Evolutionary conservation across 208 protist species (phyloP), one percentile per base, ranked within the genome.

Genomic region (Endotrypanum monterogeii): DNA sequence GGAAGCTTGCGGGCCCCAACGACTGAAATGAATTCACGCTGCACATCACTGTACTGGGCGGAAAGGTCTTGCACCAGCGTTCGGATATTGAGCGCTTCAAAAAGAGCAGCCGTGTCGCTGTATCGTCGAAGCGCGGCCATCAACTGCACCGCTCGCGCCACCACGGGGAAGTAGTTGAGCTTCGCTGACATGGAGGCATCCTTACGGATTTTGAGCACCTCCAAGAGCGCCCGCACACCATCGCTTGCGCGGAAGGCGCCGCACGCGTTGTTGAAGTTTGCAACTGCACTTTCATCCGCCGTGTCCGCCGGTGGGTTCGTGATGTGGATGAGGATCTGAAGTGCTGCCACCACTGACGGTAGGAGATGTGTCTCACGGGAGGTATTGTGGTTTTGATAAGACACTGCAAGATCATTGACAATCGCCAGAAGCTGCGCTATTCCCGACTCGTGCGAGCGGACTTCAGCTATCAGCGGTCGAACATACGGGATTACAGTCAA

Each of bases 61-160:
- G 90, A 75, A 12, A 97, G 82, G 41, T 94, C 89, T 55, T 90
- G 80, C 44, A 83, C 90, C 41, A 93, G 81, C 14, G 82, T 79
- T 73, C 88, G 87, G 20, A 95, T 88, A 8, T 86, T 89, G 25
- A 97, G 80, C 35, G 90, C 88, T 70, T 94, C 88, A 75, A 97
- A 93, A 61, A 97, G 86, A 48, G 83, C 74, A 61, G 73, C 69
- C 20, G 92, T 95, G 70, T 97, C 90, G 35, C 85, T 88, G 77
- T 92, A 92, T 28, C 86, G 87, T 50, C 85, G 73, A 35, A 97
- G 82, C 56, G 82, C 84, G 9, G 84, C 89, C 87, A 95, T 89
- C 68, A 97, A 66, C 75, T 95, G 89, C 55, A 97, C 81, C 50
- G 84, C 92, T 23, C 90, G 86, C 58, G 92, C 90, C 23, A 97